phyloP scores from a whole-genome alignment of 345 rosid species.

The Eucalyptus cloeziana region DNA sequence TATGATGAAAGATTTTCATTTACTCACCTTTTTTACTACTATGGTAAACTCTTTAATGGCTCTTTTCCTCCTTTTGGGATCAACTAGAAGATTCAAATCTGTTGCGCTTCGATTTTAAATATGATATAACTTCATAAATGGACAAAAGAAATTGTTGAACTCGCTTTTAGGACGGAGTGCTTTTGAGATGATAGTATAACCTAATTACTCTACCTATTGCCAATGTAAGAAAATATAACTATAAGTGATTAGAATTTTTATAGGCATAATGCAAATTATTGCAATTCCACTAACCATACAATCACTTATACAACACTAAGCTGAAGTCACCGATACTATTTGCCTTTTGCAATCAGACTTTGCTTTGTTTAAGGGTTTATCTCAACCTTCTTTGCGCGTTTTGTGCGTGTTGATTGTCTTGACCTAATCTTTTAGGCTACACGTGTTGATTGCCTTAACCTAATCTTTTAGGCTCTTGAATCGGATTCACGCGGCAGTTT shows the following conservation, averaged over 20 bases:
- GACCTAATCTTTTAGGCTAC: not conserved
- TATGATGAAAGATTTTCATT: not conserved
- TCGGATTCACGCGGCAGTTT: not conserved
- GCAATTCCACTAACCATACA: not conserved
- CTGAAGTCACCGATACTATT: rapidly evolving
- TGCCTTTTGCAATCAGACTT: not conserved
- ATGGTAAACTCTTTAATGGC: not conserved
- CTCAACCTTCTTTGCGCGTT: not conserved
- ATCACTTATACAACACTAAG: not conserved
- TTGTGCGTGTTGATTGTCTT: rapidly evolving
- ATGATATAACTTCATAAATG: not conserved
- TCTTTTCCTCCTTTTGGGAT: not conserved
- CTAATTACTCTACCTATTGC: not conserved
- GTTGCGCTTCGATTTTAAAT: not conserved
- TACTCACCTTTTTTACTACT: not conserved
- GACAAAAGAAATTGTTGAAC: not conserved
- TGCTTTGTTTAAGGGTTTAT: not conserved
- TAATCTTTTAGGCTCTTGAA: not conserved
- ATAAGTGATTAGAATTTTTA: not conserved
- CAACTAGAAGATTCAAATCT: not conserved
- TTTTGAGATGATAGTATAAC: not conserved
- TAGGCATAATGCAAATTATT: not conserved
- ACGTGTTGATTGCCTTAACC: no score
- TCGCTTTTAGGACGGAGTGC: rapidly evolving
- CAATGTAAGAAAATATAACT: not conserved